Base-by-base conservation (phyloP, 176 grass and related monocot species). In the Oryza glumipatula region DNA sequence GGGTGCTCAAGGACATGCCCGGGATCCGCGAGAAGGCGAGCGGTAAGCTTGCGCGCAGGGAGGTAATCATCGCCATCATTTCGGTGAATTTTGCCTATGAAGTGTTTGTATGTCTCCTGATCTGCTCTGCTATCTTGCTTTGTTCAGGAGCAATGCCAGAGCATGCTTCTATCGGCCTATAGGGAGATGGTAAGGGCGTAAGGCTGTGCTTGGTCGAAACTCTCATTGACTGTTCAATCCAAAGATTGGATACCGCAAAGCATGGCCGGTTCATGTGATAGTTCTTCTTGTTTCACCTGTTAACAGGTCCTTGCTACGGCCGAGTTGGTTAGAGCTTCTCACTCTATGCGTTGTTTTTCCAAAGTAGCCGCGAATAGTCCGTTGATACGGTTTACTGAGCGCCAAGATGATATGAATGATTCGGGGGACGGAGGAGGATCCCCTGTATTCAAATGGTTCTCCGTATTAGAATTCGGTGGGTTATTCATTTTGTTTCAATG, bases 131-230 rank as follows among this genome's bases (percentile, higher is more conserved):
- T 45, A 4, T 60, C 22, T 74, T 90, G 21, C 48, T 73, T 88
- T 72, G 74, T 69, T 84, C 77, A 98, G 95, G 89, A 82, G 70
- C 87, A 88, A 32, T 76, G 68, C 82, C 11, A 70, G 8, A 63
- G 7, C n/a, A 80, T 81, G 89, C 89, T 98, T 76, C 9, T 95
- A 39, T 92, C 87, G 32, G 76, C 82, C n/a, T 98, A 92, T 78
- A 89, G 86, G 89, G 76, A 91, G 51, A 98, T 93, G 95, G 95
- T 95, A 95, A 95, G 21, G 26, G 22, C 16, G 95, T 95, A 95
- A 95, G 21, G 26, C 30, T n/a, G n/a, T 72, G 45, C 35, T 83
- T 28, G n/a, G 47, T 78, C 30, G 1, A 15, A 2, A 19, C 52
- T 11, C 79, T 52, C 49, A 21, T 12, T 47, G 3, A 11, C 58